Percentiles rank a stretch among this genome's conserved stretches.
phyloP scores from a whole-genome alignment of 192 early-diverging fungal species.

The Coemansia sp. region DNA sequence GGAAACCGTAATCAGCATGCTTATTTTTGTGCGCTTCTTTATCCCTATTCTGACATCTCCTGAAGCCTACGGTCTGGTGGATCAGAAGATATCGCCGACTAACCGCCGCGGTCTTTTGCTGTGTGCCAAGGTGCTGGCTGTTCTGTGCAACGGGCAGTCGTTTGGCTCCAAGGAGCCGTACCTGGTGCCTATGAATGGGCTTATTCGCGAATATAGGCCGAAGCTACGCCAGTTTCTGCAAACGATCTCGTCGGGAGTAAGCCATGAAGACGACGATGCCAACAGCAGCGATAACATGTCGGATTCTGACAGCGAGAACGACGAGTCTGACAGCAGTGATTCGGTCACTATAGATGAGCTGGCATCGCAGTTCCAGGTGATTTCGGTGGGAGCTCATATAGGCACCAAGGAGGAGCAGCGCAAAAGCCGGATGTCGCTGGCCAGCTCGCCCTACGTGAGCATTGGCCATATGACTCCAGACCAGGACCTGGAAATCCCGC shows the following conservation, averaged over 20 bases:
- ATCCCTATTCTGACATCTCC: conserved; percentile 92
- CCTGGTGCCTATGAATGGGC: conserved; percentile 84
- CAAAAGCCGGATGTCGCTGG: conserved; percentile 46
- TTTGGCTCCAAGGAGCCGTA: conserved; percentile 92
- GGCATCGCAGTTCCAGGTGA: conserved; percentile 43
- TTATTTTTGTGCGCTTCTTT: conserved; percentile 93
- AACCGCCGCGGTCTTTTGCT: conserved; percentile 82
- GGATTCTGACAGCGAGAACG: conserved; percentile 7
- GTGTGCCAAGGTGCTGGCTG: conserved; percentile 91
- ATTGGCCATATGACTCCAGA: conserved; percentile 15
- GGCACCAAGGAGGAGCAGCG: conserved; percentile 51
- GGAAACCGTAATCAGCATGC: conserved; percentile 69
- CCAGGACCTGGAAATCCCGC: conserved; percentile 11
- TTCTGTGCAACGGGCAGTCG: conserved; percentile 89
- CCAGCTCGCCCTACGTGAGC: conserved; percentile 19
- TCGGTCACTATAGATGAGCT: conserved; percentile 47
- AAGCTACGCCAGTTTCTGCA: conserved; percentile 76
- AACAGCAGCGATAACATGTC: neutral
- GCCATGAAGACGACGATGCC: conserved; percentile 8
- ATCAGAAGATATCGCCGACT: conserved; percentile 64
- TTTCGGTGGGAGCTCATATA: conserved; percentile 43
- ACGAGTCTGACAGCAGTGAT: conserved; percentile 16
- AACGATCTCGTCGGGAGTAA: conserved; percentile 48
- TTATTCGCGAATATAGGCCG: conserved; percentile 77
- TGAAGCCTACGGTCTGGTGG: conserved; percentile 64